Base-by-base conservation (phyloP, 345 rosid species). In the Melaleuca quinquenervia region DNA sequence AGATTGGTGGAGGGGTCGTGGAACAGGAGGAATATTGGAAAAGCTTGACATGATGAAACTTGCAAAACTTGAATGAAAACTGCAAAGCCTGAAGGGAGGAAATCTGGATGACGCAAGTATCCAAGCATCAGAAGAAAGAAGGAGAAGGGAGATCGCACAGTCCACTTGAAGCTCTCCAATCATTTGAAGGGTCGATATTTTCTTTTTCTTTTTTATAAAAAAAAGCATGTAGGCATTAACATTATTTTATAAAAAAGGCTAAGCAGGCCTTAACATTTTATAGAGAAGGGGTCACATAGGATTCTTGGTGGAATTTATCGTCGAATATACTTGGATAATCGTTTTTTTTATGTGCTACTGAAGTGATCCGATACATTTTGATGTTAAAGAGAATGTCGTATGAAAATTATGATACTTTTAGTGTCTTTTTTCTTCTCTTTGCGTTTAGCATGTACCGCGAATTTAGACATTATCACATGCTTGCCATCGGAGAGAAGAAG, bases 1-100 rank as follows among this genome's bases (percentile, higher is more conserved):
- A 93, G 94, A 90, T 89, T 93, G 89, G 98, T 96, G 41, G 94
- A 96, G 78, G 94, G 94, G 29, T 60, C 88, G 85, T 93, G 96
- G 95, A 85, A 87, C 24, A 89, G 89, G 83, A 92, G 90, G 85
- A 92, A 58, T 12, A 58, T 18, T 58, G 36, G 32, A n/a, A 58
- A 6, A 58, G 70, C 70, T 58, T n/a, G 70, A 58, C 18, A n/a
- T 2, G 70, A 58, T 27, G 70, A 13, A 58, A n/a, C 12, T 58
- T 29, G 8, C 70, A n/a, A 58, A 58, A 58, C 18, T 29, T 58
- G 6, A n/a, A 58, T n/a, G 18, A 58, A 12, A 12, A n/a, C 16
- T n/a, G 16, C 70, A n/a, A n/a, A 58, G 18, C 70, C 36, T n/a
- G 36, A 58, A 58, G 70, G n/a, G 70, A n/a, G 6, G 70, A 58